Conservation (phyloP, 805 yeast species). For the Candida ortonii region DNA sequence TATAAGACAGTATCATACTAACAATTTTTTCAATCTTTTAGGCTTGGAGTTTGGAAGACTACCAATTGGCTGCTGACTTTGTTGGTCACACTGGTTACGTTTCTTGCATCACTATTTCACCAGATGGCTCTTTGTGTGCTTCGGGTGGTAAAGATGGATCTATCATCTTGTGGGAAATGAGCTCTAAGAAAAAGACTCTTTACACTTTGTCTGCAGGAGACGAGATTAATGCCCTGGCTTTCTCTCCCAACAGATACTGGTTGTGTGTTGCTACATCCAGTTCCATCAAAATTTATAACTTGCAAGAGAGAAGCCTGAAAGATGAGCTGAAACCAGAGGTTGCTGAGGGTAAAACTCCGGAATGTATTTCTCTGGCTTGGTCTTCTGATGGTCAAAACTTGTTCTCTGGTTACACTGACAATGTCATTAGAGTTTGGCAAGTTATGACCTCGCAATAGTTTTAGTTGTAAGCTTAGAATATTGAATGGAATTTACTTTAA, state of each 20-base stretch:
- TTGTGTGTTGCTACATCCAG: conserved; percentile 98
- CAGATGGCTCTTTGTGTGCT: conserved; percentile 99
- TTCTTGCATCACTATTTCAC: conserved; percentile 94
- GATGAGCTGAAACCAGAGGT: conserved; percentile 99
- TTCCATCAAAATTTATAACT: conserved; percentile 97
- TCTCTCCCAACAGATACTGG: conserved; percentile 99
- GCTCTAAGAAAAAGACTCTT: conserved; percentile 68
- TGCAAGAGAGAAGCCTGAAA: conserved; percentile 89
- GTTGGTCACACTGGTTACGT: conserved; percentile 99
- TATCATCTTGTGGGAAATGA: conserved; percentile 97
- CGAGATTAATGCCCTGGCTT: conserved; percentile 96
- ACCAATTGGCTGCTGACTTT: conserved; percentile 85
- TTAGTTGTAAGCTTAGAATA: conserved; percentile 16
- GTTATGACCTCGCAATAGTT: conserved; percentile 78
- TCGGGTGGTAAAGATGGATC: conserved; percentile 99
- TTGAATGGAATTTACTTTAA: conserved; percentile 14
- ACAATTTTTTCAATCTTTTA: conserved; percentile 33
- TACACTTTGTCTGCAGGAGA: conserved; percentile 94
- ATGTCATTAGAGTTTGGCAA: conserved; percentile 99
- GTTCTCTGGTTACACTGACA: conserved; percentile 99
- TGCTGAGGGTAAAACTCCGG: conserved; percentile 96
- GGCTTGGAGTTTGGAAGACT: conserved; percentile 90
- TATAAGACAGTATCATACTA: too few species aligned
- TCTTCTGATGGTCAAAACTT: conserved; percentile 99
- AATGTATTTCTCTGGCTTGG: conserved; percentile 98